Evolutionary conservation across 1,284 basidiomycete species (phyloP).

Genomic region (Malassezia cuniculi): DNA sequence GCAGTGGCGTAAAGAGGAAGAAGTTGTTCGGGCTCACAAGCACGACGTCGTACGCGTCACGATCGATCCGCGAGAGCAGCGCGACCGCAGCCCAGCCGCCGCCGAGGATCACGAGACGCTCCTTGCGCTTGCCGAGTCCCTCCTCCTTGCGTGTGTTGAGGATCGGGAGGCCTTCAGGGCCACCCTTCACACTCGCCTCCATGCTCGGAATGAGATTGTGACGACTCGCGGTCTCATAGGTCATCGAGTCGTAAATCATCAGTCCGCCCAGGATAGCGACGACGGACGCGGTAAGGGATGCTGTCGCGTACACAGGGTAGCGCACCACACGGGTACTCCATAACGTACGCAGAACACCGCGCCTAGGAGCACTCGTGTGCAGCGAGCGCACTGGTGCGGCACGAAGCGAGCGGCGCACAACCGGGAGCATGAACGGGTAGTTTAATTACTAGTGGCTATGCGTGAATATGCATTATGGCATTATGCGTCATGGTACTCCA

Average conservation of each 20-base stretch:
- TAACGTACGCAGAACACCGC: background rate
- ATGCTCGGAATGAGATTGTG: background rate
- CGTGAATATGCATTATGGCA: no score
- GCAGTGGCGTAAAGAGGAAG: slow-evolving; percentile 42
- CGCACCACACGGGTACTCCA: slow-evolving; percentile 6
- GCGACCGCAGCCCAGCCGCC: slow-evolving; percentile 43
- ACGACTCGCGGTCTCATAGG: no score
- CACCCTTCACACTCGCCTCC: slow-evolving; percentile 20
- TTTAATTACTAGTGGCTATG: no score
- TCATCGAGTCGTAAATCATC: slow-evolving; percentile 9
- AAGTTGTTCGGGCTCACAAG: slow-evolving; percentile 42
- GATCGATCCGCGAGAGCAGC: slow-evolving; percentile 32
- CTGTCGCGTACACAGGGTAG: slow-evolving; percentile 5
- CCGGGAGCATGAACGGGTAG: no score
- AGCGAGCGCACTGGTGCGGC: no score
- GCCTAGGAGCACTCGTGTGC: no score
- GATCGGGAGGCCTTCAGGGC: slow-evolving; percentile 40
- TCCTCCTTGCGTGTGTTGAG: slow-evolving; percentile 21
- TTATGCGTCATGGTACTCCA: slow-evolving; percentile 19
- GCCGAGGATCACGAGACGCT: slow-evolving; percentile 42
- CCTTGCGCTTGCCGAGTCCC: slow-evolving; percentile 21
- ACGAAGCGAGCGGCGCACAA: no score
- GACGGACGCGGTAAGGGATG: slow-evolving; percentile 2
- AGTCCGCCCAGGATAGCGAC: slow-evolving; percentile 3
- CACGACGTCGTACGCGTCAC: slow-evolving; percentile 38